A percentile compares a stretch with the other conserved stretches of the same genome.
phyloP scores from a whole-genome alignment of 345 rosid genomes.

The Hypericum perforatum region DNA sequence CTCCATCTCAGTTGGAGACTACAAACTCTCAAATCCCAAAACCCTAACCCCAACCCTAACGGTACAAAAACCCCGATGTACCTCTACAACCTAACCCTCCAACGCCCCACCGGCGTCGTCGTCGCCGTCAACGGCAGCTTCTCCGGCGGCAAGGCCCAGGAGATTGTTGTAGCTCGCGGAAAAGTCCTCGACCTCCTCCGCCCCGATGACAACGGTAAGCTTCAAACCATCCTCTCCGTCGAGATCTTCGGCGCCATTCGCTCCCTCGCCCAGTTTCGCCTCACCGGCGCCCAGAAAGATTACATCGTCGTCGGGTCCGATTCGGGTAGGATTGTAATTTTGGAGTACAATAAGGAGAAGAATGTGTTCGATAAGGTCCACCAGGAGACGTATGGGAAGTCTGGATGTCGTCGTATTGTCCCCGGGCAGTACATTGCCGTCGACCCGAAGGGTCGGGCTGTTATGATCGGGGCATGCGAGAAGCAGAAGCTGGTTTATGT shows the following conservation, averaged over 20 bases:
- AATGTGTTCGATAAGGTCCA: background rate
- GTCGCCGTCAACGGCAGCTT: constrained; percentile 26
- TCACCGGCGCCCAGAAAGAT: background rate
- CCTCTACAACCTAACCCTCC: constrained; percentile 86
- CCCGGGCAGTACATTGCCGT: constrained; percentile 43
- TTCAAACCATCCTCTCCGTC: background rate
- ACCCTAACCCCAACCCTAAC: too few relatives aligned
- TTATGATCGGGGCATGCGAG: constrained; percentile 67
- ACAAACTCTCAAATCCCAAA: too few relatives aligned
- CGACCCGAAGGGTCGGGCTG: background rate
- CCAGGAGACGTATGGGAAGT: background rate
- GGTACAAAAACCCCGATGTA: constrained; percentile 64
- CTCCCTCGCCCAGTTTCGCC: constrained; percentile 49
- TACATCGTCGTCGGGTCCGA: background rate
- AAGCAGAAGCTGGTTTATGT: constrained; percentile 93
- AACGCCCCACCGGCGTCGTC: constrained; percentile 79
- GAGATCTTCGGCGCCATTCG: constrained; percentile 76
- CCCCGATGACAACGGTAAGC: background rate
- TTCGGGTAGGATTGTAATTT: constrained; percentile 78
- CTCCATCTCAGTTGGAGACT: too few relatives aligned
- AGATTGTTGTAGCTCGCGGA: background rate
- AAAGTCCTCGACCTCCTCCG: background rate
- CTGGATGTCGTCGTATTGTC: constrained; percentile 42
- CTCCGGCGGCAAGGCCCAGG: background rate
- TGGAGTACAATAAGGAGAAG: background rate